These are phyloP conservation scores for Corylus heterophylla DNA, from an alignment of 306 rosid genomes.

Conservation along the genomic window DNA sequence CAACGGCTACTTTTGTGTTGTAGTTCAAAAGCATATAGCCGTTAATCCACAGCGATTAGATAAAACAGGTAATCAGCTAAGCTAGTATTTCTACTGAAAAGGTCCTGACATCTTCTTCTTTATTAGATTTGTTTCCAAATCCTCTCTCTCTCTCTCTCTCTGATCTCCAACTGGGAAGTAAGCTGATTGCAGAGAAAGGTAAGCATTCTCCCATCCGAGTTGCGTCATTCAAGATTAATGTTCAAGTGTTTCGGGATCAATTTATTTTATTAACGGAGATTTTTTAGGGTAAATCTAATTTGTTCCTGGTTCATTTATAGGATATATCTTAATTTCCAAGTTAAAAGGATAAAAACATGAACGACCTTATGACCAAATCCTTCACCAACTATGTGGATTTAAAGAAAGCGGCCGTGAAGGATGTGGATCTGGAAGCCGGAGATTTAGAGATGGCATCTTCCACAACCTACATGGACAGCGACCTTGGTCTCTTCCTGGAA, in stretches of 20 bases:
- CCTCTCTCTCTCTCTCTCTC: background rate
- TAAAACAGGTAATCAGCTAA: background rate
- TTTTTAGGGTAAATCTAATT: background rate
- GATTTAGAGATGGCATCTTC: constrained; percentile 50
- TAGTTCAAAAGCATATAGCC: background rate
- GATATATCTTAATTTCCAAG: background rate
- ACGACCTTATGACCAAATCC: constrained; percentile 85
- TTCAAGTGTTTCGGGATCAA: background rate
- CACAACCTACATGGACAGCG: constrained; percentile 37
- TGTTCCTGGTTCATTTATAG: background rate
- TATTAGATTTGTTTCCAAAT: background rate
- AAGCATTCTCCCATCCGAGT: background rate
- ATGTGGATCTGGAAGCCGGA: constrained; percentile 74
- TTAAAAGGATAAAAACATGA: constrained; percentile 43
- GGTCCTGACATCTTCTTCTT: background rate
- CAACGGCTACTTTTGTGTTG: background rate
- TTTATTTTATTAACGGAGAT: background rate
- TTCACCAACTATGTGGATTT: constrained; percentile 81
- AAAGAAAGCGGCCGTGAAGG: constrained; percentile 81
- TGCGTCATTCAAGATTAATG: background rate
- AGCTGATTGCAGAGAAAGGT: background rate
- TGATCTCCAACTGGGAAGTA: background rate
- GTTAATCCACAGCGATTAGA: background rate
- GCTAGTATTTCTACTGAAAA: background rate
- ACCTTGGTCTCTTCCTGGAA: constrained; percentile 63